These are phyloP conservation scores for Dothideomycetes sp. DNA, from an alignment of 2,329 filamentous ascomycete species.

Conservation along the genomic window DNA sequence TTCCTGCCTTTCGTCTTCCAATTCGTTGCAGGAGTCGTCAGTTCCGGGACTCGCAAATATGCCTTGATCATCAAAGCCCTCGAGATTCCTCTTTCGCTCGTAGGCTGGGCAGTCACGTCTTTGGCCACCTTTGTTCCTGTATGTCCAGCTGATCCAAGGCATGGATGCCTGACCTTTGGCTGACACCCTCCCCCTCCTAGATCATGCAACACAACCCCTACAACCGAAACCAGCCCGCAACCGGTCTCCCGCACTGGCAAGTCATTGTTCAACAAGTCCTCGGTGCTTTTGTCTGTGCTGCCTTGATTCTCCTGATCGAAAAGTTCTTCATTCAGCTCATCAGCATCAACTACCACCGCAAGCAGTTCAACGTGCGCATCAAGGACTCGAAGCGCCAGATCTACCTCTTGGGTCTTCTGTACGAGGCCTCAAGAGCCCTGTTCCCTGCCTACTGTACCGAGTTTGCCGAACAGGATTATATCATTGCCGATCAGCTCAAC, in stretches of 20 bases:
- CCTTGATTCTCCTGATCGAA: constrained; percentile 64
- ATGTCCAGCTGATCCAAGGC: constrained; percentile 12
- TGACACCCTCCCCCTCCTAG: not conserved
- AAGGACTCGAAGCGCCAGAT: constrained; percentile 84
- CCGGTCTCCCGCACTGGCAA: constrained; percentile 39
- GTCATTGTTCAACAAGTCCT: constrained; percentile 54
- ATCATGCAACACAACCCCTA: constrained; percentile 25
- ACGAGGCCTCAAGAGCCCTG: constrained; percentile 77
- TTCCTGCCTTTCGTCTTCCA: constrained; percentile 52
- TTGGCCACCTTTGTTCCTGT: constrained; percentile 51
- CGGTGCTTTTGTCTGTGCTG: constrained; percentile 57
- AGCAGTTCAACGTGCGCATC: constrained; percentile 74
- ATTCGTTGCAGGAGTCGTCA: constrained; percentile 53
- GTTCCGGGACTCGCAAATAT: constrained; percentile 56
- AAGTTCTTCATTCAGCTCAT: constrained; percentile 74
- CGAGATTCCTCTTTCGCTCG: constrained; percentile 52
- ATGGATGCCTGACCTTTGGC: not conserved
- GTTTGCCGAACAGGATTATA: constrained; percentile 83
- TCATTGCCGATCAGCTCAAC: constrained; percentile 69
- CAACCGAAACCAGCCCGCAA: constrained; percentile 14
- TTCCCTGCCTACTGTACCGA: constrained; percentile 91
- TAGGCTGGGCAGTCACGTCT: constrained; percentile 51
- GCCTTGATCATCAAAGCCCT: constrained; percentile 48
- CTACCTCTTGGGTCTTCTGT: constrained; percentile 70
- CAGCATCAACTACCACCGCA: constrained; percentile 75